Evolutionary conservation across 2,329 filamentous ascomycete species (phyloP).

Genomic region (Aspergillus awamori): DNA sequence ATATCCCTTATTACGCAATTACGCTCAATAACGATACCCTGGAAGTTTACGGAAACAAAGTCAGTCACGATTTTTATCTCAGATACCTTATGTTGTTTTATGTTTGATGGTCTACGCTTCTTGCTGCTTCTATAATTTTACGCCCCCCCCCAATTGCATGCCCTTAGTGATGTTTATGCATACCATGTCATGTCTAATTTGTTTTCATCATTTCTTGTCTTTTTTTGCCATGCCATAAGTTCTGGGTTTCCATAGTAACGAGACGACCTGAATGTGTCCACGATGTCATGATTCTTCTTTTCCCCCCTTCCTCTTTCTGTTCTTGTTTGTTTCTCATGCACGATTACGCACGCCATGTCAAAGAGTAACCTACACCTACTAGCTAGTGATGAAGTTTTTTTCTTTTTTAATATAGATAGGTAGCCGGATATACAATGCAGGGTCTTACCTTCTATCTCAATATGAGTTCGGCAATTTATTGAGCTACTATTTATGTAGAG

Average conservation of each 20-base stretch:
- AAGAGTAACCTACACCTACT: neutral
- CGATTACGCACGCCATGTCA: neutral
- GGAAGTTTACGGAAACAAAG: neutral
- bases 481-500: neutral
- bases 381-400: neutral
- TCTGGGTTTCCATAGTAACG: conserved; percentile 8
- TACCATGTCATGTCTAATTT: neutral
- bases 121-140: no score
- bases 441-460: neutral
- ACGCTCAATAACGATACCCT: neutral
- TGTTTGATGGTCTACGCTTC: no score
- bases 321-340: neutral
- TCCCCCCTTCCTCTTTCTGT: neutral
- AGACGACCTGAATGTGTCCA: conserved; percentile 11
- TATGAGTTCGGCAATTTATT: neutral
- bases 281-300: conserved; percentile 3
- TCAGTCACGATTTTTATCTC: neutral
- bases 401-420: neutral
- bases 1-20: neutral
- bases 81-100: neutral
- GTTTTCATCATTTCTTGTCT: neutral
- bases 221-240: neutral
- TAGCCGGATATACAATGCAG: neutral
- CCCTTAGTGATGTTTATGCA: no score
- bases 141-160: no score